Conservation (phyloP, 768 basidiomycete genomes). For the Suillus subaureus region DNA sequence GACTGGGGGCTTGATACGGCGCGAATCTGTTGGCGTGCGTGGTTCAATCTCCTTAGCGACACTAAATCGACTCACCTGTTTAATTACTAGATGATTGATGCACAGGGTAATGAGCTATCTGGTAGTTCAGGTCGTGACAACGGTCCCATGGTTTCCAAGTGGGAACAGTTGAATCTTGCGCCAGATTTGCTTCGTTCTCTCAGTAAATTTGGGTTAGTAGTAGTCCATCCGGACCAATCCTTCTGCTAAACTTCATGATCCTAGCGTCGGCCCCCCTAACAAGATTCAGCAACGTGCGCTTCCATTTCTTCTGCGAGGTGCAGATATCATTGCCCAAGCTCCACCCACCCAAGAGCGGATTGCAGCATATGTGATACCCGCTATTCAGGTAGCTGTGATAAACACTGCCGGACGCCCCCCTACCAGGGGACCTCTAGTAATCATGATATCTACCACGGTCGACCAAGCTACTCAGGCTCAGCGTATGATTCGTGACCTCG, state of each 20-base stretch:
- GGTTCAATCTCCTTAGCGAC: slow-evolving; percentile 11
- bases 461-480: slow-evolving; percentile 98
- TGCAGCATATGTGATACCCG: slow-evolving; percentile 94
- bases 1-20: slow-evolving; percentile 59
- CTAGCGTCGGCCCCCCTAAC: slow-evolving; percentile 93
- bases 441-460: slow-evolving; percentile 97
- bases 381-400: slow-evolving; percentile 79
- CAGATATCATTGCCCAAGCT: slow-evolving; percentile 98
- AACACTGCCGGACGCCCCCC: slow-evolving; percentile 57
- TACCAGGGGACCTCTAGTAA: slow-evolving; percentile 76
- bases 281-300: slow-evolving; percentile 98
- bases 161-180: slow-evolving; percentile 89
- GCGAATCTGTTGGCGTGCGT: slow-evolving; percentile 77
- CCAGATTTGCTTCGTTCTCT: slow-evolving; percentile 88
- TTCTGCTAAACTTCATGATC: slow-evolving; percentile 10
- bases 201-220: slow-evolving; percentile 87
- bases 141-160: slow-evolving; percentile 88
- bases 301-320: slow-evolving; percentile 90
- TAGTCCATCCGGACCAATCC: neutral
- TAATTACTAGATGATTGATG: slow-evolving; percentile 51
- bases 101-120: slow-evolving; percentile 57
- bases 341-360: slow-evolving; percentile 98
- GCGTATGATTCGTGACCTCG: slow-evolving; percentile 92
- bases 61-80: slow-evolving; percentile 19
- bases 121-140: slow-evolving; percentile 61